A percentile compares a stretch with the other conserved stretches of the same genome.
Evolutionary conservation across 192 early-diverging fungal genomes (phyloP).

Genomic region (Polychytrium aggregatum): DNA sequence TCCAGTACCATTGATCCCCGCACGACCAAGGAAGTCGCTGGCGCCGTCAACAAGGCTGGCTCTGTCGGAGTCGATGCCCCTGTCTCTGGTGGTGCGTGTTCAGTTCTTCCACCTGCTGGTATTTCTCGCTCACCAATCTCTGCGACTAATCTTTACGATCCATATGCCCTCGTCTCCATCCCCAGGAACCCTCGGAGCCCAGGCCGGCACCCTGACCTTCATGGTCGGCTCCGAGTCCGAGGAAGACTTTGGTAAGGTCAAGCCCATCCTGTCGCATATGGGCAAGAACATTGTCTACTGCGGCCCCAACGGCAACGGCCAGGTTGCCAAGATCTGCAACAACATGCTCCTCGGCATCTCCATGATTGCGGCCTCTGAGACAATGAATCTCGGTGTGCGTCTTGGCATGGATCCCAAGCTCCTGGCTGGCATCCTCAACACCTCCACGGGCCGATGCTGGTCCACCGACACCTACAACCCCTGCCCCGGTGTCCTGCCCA

Average conservation of each 20-base stretch:
- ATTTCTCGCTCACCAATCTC: background rate
- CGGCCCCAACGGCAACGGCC: constrained; percentile 72
- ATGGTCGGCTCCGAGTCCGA: constrained; percentile 74
- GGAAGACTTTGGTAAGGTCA: constrained; percentile 50
- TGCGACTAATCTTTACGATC: background rate
- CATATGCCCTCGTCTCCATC: no score
- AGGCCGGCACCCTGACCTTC: constrained; percentile 85
- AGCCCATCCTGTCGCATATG: constrained; percentile 48
- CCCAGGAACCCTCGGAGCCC: constrained; percentile 68
- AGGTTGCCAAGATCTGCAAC: constrained; percentile 94
- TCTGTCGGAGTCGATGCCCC: constrained; percentile 75
- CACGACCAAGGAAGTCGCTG: constrained; percentile 62
- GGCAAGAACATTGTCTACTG: constrained; percentile 84
- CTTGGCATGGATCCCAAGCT: constrained; percentile 82
- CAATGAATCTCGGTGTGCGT: constrained; percentile 80
- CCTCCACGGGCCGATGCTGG: constrained; percentile 85
- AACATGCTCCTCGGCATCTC: constrained; percentile 90
- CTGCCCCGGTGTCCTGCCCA: constrained; percentile 66
- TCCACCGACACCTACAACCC: constrained; percentile 87
- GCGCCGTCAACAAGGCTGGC: constrained; percentile 43
- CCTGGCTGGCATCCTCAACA: constrained; percentile 78
- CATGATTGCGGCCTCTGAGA: constrained; percentile 87
- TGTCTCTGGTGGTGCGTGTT: constrained; percentile 71
- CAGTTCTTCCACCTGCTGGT: background rate
- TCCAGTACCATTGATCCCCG: constrained; percentile 85